Percentiles rank a stretch among this genome's conserved stretches.
These are phyloP conservation scores for Hymenoscyphus fructigenus DNA, from an alignment of 2,329 filamentous ascomycete species.

Conservation along the genomic window DNA sequence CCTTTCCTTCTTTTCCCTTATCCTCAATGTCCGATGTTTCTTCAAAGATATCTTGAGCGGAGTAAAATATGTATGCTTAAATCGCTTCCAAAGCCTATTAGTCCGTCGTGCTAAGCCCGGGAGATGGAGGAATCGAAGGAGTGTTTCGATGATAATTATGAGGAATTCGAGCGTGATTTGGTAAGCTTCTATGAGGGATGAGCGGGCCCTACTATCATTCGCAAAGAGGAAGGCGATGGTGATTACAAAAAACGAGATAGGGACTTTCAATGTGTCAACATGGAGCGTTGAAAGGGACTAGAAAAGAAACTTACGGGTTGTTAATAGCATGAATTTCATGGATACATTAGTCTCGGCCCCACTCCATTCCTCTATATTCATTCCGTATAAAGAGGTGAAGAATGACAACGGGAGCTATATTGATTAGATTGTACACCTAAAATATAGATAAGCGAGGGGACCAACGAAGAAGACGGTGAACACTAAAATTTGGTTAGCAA, in stretches of 20 bases:
- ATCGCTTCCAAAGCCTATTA: neutral
- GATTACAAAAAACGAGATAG: neutral
- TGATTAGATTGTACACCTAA: neutral
- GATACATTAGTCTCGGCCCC: neutral
- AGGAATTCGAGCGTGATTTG: neutral
- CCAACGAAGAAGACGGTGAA: neutral
- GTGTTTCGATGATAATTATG: neutral
- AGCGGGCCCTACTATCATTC: neutral
- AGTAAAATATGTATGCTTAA: neutral
- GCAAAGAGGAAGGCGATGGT: neutral
- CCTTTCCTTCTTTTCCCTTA: neutral
- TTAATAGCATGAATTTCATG: slow-evolving; percentile 1
- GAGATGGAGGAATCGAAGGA: neutral
- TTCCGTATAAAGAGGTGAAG: neutral
- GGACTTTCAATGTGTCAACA: neutral
- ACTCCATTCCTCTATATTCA: neutral
- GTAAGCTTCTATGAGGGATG: neutral
- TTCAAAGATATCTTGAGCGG: neutral
- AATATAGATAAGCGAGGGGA: neutral
- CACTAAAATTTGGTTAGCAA: neutral
- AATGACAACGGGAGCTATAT: neutral
- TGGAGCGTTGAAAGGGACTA: too few relatives aligned
- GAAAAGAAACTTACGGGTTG: neutral
- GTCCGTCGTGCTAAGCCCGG: neutral
- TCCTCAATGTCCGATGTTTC: neutral